Base-by-base conservation (phyloP, 2,329 filamentous ascomycete genomes). In the Fusarium sp. region DNA sequence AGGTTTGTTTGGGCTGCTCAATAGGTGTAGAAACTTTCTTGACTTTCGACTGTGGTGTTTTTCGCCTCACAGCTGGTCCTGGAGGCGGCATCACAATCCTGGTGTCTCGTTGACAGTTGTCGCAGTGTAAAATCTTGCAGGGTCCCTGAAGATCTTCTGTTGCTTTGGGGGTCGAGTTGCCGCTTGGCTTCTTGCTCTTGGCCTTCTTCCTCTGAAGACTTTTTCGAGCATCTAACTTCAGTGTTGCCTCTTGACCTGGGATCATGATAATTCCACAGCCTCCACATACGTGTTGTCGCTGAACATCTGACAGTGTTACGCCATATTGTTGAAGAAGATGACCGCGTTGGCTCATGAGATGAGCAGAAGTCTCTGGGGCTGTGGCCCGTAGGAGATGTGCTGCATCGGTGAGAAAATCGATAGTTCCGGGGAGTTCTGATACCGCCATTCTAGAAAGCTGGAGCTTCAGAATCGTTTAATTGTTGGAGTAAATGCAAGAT, bases 221-320 rank as follows among this genome's bases (percentile, higher is more conserved):
- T 36, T 69, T 76, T 41, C 59, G 67, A 3, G 78, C 69, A 31
- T 85, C 80, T 5, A 89, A 77, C 20, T 81, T 82, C 14, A 89
- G 54, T 14, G 73, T 74, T 48, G 83, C 84, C 6, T 81, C 83
- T 14, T 85, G 84, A 0, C 90, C 89, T 4, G 85, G 82, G 8
- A 91, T 82, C 82, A 91, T 85, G 44, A 92, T 89, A 69, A 87
- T 85, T 22, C 91, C 90, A 76, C 91, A 93, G 58, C 86, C 85
- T 55, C 83, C 85, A 80, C 91, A 93, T 31, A 86, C 82, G 64
- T 87, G 87, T 70, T 90, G 86, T 57, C 84, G 83, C 70, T 90
- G 86, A n/a, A 83, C 76, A 24, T 89, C 86, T 15, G 86, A 81
- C 56, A 81, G 79, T 13, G 82, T 74, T 12, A 88, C 72, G 48